Evolutionary conservation across 2,329 filamentous ascomycete genomes (phyloP).

Genomic region (Emmonsia crescens): DNA sequence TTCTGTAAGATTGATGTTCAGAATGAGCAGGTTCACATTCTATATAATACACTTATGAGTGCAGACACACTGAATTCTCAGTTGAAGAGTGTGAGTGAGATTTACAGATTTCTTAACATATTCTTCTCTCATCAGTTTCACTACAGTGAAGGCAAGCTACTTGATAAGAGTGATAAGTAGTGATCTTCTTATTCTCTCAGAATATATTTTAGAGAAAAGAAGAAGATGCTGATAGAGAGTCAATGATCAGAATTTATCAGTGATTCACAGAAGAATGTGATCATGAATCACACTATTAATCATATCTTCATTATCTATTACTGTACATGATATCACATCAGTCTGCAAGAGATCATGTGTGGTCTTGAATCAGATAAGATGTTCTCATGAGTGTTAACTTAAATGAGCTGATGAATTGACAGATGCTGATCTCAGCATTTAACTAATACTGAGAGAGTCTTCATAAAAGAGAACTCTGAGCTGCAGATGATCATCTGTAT

Average conservation of each 20-base stretch:
- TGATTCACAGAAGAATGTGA: constrained; percentile 15
- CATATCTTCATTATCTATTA: constrained; percentile 19
- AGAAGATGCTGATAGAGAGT: constrained; percentile 12
- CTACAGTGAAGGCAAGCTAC: too few species aligned
- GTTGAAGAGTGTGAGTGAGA: constrained; percentile 14
- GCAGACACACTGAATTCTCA: constrained; percentile 9
- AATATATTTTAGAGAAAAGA: too few species aligned
- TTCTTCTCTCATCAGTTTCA: constrained; percentile 18
- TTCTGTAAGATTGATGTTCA: constrained; percentile 20
- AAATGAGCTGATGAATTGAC: constrained; percentile 15
- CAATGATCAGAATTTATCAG: constrained; percentile 15
- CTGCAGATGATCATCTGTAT: constrained; percentile 10
- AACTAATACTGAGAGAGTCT: constrained; percentile 8
- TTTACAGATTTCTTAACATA: constrained; percentile 14
- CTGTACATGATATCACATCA: constrained; percentile 9
- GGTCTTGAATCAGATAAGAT: constrained; percentile 14
- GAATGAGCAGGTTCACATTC: constrained; percentile 13
- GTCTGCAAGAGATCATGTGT: constrained; percentile 14
- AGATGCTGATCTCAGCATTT: too few species aligned
- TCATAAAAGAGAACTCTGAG: constrained; percentile 12
- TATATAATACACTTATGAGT: constrained; percentile 13
- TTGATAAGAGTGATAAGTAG: too few species aligned
- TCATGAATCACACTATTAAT: constrained; percentile 16
- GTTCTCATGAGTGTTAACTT: constrained; percentile 10
- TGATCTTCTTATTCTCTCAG: too few species aligned